Base-by-base conservation (phyloP, 768 basidiomycete species). In the Pleurotus ostreatus region DNA sequence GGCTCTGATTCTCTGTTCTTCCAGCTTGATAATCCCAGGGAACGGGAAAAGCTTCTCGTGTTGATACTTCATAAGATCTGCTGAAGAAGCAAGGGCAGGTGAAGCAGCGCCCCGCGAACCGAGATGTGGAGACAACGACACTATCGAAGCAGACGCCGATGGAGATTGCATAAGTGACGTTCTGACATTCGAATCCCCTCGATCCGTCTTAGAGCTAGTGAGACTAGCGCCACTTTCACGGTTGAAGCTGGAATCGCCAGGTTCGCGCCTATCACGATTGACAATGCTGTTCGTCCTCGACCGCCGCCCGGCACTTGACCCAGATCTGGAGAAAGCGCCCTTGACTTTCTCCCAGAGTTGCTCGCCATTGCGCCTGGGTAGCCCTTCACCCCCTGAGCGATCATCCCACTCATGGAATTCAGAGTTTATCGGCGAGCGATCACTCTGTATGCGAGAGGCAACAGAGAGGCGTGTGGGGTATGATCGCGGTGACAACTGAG, bases 1-100 rank as follows among this genome's bases (percentile, higher is more conserved):
- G 54, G 78, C 76, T 34, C 83, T 81, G 61, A 76, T 83, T 51
- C 85, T 78, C 63, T 89, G 82, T 65, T 89, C 86, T 66, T 89
- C 89, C 38, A 94, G 75, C 62, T 82, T 81, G 64, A 85, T 80
- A 69, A 94, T 86, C 38, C 92, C 92, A 22, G 92, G 92, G 79
- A 96, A 94, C 1, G 94, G 92, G 70, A 88, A 89, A 37, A 97
- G 76, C 67, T 98, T 98, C 25, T 82, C 74, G 61, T 84, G 82
- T 60, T 84, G 83, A 70, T 89, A 95, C 70, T 79, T 90, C 25
- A 78, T 76, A 66, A 86, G 70, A 70, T 92, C 91, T 26, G 81
- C 80, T 12, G 83, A 78, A 23, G 88, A 85, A 9, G 84, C 80
- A 40, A 92, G 92, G 38, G 94, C 82, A n/a, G 90, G 88, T 6